These are phyloP conservation scores for Cyberlindnera xylosilytica DNA, from an alignment of 805 yeast genomes.

Conservation along the genomic window DNA sequence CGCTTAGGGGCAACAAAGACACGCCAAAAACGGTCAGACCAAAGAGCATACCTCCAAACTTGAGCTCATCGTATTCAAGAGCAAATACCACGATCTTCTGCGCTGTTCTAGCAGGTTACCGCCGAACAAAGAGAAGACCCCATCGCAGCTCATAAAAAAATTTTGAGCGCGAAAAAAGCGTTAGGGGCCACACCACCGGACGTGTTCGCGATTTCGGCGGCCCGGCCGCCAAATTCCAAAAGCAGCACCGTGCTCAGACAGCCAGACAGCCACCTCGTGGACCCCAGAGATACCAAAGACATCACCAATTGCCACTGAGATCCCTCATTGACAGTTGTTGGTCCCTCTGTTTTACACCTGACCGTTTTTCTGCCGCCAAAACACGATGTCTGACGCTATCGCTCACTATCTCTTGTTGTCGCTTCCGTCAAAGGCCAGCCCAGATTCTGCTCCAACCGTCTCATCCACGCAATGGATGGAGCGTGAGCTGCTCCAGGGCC, in stretches of 20 bases:
- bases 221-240: conserved; percentile 1
- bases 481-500: conserved; percentile 52
- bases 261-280: neutral
- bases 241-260: conserved; percentile 3
- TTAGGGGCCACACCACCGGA: neutral
- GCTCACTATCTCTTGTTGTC: conserved; percentile 53
- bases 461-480: conserved; percentile 51
- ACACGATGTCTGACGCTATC: conserved; percentile 29
- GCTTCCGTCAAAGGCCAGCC: conserved; percentile 51
- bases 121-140: conserved; percentile 1
- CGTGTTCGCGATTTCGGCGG: conserved; percentile 7
- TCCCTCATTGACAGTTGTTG: neutral
- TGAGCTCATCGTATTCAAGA: conserved; percentile 41
- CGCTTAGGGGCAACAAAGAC: neutral
- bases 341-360: neutral
- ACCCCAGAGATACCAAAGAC: neutral
- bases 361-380: too few relatives aligned
- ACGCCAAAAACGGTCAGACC: neutral
- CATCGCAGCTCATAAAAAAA: conserved; percentile 5
- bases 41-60: conserved; percentile 52
- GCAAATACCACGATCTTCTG: neutral
- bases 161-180: conserved; percentile 1
- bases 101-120: neutral
- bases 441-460: conserved; percentile 45
- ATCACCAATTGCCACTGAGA: neutral